Base-by-base conservation (phyloP, 2,329 filamentous ascomycete species). In the Aspergillus tubingensis region DNA sequence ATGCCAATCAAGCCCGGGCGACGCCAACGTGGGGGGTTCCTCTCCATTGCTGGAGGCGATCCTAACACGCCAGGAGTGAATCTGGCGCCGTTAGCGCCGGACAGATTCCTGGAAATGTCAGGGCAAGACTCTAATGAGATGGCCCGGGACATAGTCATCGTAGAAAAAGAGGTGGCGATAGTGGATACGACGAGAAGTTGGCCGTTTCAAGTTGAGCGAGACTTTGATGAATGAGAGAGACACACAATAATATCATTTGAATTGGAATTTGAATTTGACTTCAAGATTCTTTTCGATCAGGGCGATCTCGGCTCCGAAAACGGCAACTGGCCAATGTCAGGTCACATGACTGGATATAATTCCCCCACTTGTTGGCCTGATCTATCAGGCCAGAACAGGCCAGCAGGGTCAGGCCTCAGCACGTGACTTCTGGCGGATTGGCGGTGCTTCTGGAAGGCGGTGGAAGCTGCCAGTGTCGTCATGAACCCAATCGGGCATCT, bases 381-480 rank as follows among this genome's bases (percentile, higher is more conserved):
- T 25, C 3, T 2, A 19, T 30, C 52, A 54, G 52, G 52, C 38
- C 13, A 48, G 13, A 38, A 13, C 17, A 39, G 1, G 23, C 51
- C 38, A 44, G 52, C 11, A 43, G 15, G 15, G 8, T 10, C 52
- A n/a, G 25, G 52, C 13, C 19, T 6, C 52, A 3, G 2, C 65
- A 66, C 60, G 61, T 67, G 59, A 63, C 32, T 53, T 59, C 41
- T 44, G 47, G 55, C 43, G 11, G 39, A 5, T 13, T 52, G 62
- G 30, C 15, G 71, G 60, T 66, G 47, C 50, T 75, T 75, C 72
- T 70, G 66, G 73, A 74, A 75, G 71, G 72, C 72, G 69, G 73
- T 74, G 65, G 73, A 75, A 72, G 44, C 23, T 1, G 13, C 57
- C 64, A 38, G 70, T 72, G 67, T 68, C 72, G 72, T 73, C 73